phyloP scores from a whole-genome alignment of 1,284 basidiomycete genomes.

The Entoloma clypeatum region DNA sequence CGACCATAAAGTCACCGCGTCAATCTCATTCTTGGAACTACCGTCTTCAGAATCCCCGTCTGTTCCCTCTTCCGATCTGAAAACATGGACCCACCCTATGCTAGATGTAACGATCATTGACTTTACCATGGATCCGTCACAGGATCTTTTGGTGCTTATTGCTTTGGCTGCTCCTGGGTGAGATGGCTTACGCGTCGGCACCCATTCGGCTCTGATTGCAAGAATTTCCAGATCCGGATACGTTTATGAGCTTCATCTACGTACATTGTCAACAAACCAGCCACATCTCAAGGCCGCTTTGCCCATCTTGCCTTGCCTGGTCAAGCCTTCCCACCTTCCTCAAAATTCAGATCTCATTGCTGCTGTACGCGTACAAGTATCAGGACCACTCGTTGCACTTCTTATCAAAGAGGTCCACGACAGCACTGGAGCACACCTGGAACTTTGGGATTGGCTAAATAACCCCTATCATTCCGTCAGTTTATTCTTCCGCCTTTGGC shows the following conservation, averaged over 20 bases:
- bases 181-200: slow-evolving; percentile 18
- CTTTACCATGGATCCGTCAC: slow-evolving; percentile 51
- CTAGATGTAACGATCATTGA: slow-evolving; percentile 40
- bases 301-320: slow-evolving; percentile 35
- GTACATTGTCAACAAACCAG: slow-evolving; percentile 45
- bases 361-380: slow-evolving; percentile 45
- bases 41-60: slow-evolving; percentile 27
- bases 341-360: slow-evolving; percentile 33
- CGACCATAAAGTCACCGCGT: slow-evolving; percentile 34
- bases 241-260: slow-evolving; percentile 44
- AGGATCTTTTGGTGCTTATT: slow-evolving; percentile 48
- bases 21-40: slow-evolving; percentile 44
- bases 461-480: slow-evolving; percentile 36
- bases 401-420: slow-evolving; percentile 43
- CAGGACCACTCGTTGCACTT: slow-evolving; percentile 41
- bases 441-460: slow-evolving; percentile 46
- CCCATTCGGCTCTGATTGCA: background rate
- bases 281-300: slow-evolving; percentile 42
- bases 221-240: slow-evolving; percentile 31
- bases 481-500: slow-evolving; percentile 10
- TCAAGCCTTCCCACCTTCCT: slow-evolving; percentile 24
- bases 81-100: slow-evolving; percentile 40
- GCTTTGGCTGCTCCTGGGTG: slow-evolving; percentile 39
- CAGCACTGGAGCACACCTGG: slow-evolving; percentile 35
- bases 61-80: slow-evolving; percentile 20